Base-by-base conservation (phyloP, 2,329 filamentous ascomycete genomes). In the Karstenula rhodostoma region DNA sequence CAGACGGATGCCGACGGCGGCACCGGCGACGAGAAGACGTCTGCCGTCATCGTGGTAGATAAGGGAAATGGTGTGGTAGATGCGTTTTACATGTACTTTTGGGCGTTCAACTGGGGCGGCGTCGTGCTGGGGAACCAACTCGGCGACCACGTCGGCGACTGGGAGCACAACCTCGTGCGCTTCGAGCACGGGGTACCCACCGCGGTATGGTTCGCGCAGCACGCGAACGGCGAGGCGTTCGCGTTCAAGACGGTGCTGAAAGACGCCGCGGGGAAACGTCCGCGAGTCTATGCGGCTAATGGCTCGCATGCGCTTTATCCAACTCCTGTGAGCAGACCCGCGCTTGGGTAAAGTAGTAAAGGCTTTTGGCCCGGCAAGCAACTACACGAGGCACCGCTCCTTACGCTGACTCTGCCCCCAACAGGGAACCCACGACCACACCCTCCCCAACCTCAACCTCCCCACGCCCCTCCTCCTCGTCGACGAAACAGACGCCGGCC, bases 151-250 rank as follows among this genome's bases (percentile, higher is more conserved):
- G 82, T 90, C 32, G 87, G 87, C 1, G 86, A 88, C 69, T 87
- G 85, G 86, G 86, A 89, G 69, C 86, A 89, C 70, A 87, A 85
- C 60, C 88, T 88, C 85, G 80, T 90, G 35, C 86, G 88, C 4
- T 90, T 90, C 71, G 54, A 79, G 5, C 77, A 87, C 55, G 85
- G 84, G 5, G 64, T 67, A 4, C 87, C 87, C 0, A 75, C 81
- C 60, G 78, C 81, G 1, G 73, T 89, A 12, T 90, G 86, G 85
- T 88, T 82, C 63, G 85, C 82, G 53, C 87, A 89, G 69, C 87
- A 90, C 69, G 73, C 79, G 8, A 80, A 81, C 58, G 87, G 87
- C 12, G 79, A 89, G 69, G 87, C 87, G 0, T 89, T 88, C 70
- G 82, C 79, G 0, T 90, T 87, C 67, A 64, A 76, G 2, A 79